Evolutionary conservation across 768 basidiomycete genomes (phyloP).

Genomic region (Saitozyma sp.): DNA sequence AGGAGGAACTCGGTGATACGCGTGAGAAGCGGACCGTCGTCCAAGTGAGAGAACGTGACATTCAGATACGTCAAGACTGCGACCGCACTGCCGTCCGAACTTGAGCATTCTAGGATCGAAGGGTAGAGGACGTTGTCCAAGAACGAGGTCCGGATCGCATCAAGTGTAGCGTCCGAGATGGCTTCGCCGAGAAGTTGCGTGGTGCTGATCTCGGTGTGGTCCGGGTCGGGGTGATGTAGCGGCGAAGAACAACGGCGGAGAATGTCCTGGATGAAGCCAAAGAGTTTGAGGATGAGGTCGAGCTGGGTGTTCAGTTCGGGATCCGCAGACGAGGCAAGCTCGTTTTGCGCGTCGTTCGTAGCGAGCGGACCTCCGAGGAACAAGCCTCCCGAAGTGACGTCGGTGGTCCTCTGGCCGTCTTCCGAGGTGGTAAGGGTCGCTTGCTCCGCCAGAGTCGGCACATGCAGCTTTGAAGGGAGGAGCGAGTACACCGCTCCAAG

Average conservation of each 20-base stretch:
- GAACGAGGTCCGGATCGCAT: slow-evolving; percentile 80
- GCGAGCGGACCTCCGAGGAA: slow-evolving; percentile 44
- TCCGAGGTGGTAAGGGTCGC: slow-evolving; percentile 17
- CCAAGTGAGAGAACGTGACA: slow-evolving; percentile 53
- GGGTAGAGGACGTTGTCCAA: slow-evolving; percentile 91
- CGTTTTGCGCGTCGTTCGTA: slow-evolving; percentile 42
- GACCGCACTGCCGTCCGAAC: slow-evolving; percentile 88
- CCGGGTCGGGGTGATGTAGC: slow-evolving; percentile 11
- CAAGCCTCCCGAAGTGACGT: slow-evolving; percentile 73
- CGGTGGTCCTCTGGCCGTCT: slow-evolving; percentile 31
- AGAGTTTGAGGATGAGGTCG: slow-evolving; percentile 83
- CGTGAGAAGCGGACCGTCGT: slow-evolving; percentile 35
- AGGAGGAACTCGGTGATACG: slow-evolving; percentile 25
- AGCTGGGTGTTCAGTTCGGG: slow-evolving; percentile 75
- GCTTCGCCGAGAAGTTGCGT: slow-evolving; percentile 70
- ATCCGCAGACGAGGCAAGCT: slow-evolving; percentile 70
- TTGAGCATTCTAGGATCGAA: slow-evolving; percentile 88
- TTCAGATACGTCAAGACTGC: slow-evolving; percentile 96
- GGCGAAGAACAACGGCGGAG: slow-evolving; percentile 58
- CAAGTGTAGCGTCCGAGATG: slow-evolving; percentile 78
- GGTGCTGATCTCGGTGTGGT: slow-evolving; percentile 8
- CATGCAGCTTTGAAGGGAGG: slow-evolving; percentile 79
- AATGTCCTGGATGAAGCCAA: slow-evolving; percentile 90
- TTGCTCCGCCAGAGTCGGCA: slow-evolving; percentile 56
- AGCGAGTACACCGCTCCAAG: slow-evolving; percentile 89